Evolutionary conservation across 768 basidiomycete genomes (phyloP).

Genomic region (Trichaptum fuscoviolaceum): DNA sequence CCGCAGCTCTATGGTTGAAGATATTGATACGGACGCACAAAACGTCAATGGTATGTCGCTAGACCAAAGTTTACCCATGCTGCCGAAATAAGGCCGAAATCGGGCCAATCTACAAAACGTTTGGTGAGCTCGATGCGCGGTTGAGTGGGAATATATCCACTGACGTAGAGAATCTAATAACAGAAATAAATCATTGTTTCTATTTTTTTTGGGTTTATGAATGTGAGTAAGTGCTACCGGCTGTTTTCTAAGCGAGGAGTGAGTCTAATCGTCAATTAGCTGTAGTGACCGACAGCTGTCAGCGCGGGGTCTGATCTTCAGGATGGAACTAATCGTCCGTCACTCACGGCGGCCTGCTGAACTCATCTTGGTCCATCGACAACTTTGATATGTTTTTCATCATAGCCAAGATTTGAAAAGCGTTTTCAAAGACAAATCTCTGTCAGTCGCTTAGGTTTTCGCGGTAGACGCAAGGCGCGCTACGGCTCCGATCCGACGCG

Average conservation of each 20-base stretch:
- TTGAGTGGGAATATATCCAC: neutral
- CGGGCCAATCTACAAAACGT: neutral
- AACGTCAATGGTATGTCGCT: neutral
- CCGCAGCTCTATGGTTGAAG: neutral
- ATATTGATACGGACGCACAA: neutral
- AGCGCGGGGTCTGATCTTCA: neutral
- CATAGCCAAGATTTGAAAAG: too few species aligned
- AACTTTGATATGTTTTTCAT: neutral
- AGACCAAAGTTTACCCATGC: neutral
- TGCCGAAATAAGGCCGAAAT: too few species aligned
- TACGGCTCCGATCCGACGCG: neutral
- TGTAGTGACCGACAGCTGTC: neutral
- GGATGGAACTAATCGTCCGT: neutral
- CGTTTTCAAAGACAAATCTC: too few species aligned
- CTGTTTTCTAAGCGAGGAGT: neutral
- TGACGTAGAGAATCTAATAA: neutral
- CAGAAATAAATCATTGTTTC: neutral
- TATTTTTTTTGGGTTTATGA: neutral
- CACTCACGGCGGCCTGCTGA: neutral
- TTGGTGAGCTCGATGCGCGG: neutral
- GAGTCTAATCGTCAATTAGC: neutral
- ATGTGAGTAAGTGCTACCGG: neutral
- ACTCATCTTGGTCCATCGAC: neutral
- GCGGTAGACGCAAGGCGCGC: neutral
- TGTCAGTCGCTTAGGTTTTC: too few species aligned